Evolutionary conservation across 768 basidiomycete species (phyloP), one percentile per base, ranked within the genome.

Genomic region (Sutorius australiensis): DNA sequence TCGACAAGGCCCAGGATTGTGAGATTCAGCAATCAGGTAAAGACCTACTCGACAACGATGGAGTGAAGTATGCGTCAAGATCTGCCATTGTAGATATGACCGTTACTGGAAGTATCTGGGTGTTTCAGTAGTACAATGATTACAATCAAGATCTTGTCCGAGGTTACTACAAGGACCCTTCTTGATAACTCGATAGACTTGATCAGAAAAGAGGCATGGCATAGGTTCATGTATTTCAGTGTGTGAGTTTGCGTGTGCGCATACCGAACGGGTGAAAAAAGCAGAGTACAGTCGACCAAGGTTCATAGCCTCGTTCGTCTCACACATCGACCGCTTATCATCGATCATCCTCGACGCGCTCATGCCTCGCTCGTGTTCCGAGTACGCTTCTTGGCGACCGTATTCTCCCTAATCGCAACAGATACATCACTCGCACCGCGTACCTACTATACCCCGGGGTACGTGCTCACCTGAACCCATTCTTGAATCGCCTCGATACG

Each of bases 401-500:
- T 90, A 74, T 94, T 93, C 78, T 95, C 93, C 70, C 93, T 91
- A 37, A 5, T 42, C 33, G 13, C n/a, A 24, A 6, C 32, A 4
- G 2, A 24, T 24, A 24, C 24, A 24, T 24, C 24, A 24, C 24
- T 42, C 38, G n/a, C 21, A 24, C 8, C 32, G 24, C 24, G 24
- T 24, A 24, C 4, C 24, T 4, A 24, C 24, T 24, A 24, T 4
- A 24, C 4, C 24, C 24, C 24, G 4, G 24, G 24, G 4, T 24
- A 4, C 11, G 12, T 21, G 10, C 63, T 51, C 57, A 90, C 92
- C 89, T 84, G 85, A 95, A 98, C 51, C 95, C 93, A 70, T 97
- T 98, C 87, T 98, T 98, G 88, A 98, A 98, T 63, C 92, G 83
- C 71, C 95, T 84, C 64, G 88, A 86, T 39, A 98, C 95, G 48